phyloP scores from a whole-genome alignment of 2,329 filamentous ascomycete species.

The Kalaharituber pfeilii region DNA sequence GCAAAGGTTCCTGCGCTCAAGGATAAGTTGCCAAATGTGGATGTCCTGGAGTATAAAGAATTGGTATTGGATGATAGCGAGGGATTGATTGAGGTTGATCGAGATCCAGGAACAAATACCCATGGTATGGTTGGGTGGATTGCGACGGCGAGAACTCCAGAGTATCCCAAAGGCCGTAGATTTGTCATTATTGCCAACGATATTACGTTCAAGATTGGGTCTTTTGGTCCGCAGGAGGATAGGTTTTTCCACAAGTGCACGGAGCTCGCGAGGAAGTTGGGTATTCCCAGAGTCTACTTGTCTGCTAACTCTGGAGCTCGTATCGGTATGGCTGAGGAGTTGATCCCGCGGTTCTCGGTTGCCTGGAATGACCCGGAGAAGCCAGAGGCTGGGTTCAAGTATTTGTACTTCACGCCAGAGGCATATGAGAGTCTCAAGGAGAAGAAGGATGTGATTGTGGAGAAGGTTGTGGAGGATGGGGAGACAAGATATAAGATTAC shows the following conservation, averaged over 20 bases:
- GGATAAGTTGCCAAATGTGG: constrained; percentile 63
- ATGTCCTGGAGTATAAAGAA: constrained; percentile 87
- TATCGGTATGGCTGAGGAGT: constrained; percentile 87
- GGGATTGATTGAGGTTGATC: constrained; percentile 78
- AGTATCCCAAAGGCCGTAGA: constrained; percentile 79
- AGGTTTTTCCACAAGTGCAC: constrained; percentile 99
- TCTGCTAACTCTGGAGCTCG: constrained; percentile 98
- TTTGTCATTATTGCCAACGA: constrained; percentile 98
- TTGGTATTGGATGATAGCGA: constrained; percentile 89
- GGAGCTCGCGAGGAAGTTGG: constrained; percentile 79
- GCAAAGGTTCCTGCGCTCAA: constrained; percentile 56
- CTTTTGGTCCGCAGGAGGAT: constrained; percentile 90
- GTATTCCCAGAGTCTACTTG: constrained; percentile 91
- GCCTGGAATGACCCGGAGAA: constrained; percentile 77
- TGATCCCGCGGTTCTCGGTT: constrained; percentile 92
- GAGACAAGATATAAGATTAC: constrained; percentile 88
- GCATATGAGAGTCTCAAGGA: constrained; percentile 76
- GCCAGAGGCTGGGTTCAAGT: constrained; percentile 85
- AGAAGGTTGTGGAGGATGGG: constrained; percentile 67
- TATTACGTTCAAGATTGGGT: constrained; percentile 97
- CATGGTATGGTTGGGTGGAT: constrained; percentile 99
- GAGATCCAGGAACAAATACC: constrained; percentile 84
- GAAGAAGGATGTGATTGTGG: constrained; percentile 66
- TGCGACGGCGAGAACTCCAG: constrained; percentile 81
- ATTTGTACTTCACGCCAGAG: constrained; percentile 80